These are phyloP conservation scores for Starmera stellimalicola DNA, from an alignment of 1,139 yeast species.

Conservation along the genomic window DNA sequence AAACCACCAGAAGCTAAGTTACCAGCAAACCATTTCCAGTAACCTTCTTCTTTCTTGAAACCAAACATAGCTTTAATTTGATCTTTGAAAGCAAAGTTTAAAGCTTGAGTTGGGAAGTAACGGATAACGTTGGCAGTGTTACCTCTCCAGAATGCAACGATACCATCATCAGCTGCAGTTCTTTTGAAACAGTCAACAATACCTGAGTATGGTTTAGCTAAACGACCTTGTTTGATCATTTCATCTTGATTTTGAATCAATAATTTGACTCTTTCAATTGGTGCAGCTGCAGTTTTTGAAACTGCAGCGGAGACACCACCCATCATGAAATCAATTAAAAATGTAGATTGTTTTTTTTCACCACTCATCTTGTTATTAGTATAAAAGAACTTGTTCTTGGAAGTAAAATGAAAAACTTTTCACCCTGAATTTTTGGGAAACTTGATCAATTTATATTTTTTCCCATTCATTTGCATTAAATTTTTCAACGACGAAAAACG, in stretches of 20 bases:
- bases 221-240: constrained; percentile 77
- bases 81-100: constrained; percentile 80
- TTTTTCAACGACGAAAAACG: constrained; percentile 1
- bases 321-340: constrained; percentile 56
- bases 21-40: constrained; percentile 68
- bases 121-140: constrained; percentile 79
- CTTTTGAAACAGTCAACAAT: constrained; percentile 64
- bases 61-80: constrained; percentile 72
- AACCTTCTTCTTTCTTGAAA: constrained; percentile 59
- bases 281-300: constrained; percentile 80
- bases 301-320: constrained; percentile 85
- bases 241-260: constrained; percentile 79
- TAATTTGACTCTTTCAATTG: constrained; percentile 75
- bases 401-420: neutral
- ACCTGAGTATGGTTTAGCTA: constrained; percentile 56
- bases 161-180: constrained; percentile 66
- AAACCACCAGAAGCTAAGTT: constrained; percentile 79
- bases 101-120: constrained; percentile 81
- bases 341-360: constrained; percentile 22
- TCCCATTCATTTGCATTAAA: too few relatives aligned
- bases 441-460: constrained; percentile 11
- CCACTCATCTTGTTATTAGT: constrained; percentile 13
- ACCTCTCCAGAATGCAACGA: constrained; percentile 73
- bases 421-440: constrained; percentile 1
- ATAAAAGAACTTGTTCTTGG: constrained; percentile 1